phyloP scores from a whole-genome alignment of 306 rosid genomes.

The Delonix regia region DNA sequence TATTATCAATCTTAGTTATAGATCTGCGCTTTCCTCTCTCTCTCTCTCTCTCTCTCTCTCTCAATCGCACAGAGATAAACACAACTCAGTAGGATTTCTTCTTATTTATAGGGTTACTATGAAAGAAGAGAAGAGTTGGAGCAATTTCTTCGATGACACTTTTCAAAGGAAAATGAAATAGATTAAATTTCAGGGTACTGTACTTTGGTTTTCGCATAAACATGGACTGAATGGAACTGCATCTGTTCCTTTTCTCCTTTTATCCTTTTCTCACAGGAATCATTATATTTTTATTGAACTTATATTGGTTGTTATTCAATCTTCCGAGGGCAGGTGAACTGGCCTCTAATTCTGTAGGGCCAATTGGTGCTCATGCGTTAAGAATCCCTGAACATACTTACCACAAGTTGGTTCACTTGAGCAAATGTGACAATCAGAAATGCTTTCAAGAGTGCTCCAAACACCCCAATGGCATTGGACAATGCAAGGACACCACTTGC shows the following conservation, averaged over 20 bases:
- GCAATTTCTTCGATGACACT: neutral
- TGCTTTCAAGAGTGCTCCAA: conserved; percentile 53
- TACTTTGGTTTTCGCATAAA: no score
- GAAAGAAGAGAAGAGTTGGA: no score
- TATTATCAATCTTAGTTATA: neutral
- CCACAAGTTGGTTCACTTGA: conserved; percentile 38
- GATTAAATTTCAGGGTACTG: neutral
- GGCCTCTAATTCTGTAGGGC: conserved; percentile 17
- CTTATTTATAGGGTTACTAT: no score
- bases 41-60: neutral
- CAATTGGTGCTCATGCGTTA: conserved; percentile 32
- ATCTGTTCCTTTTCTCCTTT: neutral
- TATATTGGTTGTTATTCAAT: neutral
- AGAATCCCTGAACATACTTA: conserved; percentile 60
- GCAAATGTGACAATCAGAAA: conserved; percentile 40
- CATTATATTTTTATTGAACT: neutral
- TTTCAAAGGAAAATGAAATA: neutral
- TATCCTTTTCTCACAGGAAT: neutral
- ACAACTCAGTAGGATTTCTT: no score
- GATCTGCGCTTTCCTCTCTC: neutral
- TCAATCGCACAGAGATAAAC: neutral
- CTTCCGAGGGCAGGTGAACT: conserved; percentile 32
- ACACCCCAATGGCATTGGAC: conserved; percentile 46
- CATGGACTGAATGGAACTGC: neutral
- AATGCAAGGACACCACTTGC: conserved; percentile 46